Conservation (phyloP, 176 grass and related monocot genomes). For the Musa itinerans region DNA sequence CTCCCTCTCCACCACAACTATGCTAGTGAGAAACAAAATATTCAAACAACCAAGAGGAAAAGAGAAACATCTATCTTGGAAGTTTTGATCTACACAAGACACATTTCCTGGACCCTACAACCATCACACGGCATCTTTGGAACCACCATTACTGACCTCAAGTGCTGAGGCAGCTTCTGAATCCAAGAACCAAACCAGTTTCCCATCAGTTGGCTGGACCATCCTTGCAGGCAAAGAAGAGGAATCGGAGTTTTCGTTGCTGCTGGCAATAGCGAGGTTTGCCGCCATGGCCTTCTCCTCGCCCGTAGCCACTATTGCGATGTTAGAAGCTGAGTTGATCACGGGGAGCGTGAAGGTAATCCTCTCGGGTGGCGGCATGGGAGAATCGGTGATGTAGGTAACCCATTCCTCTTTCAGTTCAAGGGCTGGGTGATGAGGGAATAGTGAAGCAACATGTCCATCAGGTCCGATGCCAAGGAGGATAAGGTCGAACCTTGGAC, state of each 20-base stretch:
- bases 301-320: conserved; percentile 49
- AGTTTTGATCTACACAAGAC: not conserved
- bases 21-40: not conserved
- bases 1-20: not conserved
- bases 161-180: conserved; percentile 43
- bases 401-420: conserved; percentile 64
- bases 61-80: not conserved
- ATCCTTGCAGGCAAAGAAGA: conserved; percentile 38
- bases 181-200: conserved; percentile 81
- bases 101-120: not conserved
- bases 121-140: not conserved
- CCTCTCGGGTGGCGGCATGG: conserved; percentile 60
- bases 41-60: not conserved
- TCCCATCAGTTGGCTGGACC: conserved; percentile 59
- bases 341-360: conserved; percentile 89
- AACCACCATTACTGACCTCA: not conserved
- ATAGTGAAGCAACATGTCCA: conserved; percentile 77
- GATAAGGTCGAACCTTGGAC: conserved; percentile 76
- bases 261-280: conserved; percentile 26
- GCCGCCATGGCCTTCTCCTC: conserved; percentile 39
- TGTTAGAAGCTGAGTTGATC: conserved; percentile 84
- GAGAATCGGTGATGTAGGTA: conserved; percentile 76
- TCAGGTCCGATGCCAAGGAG: conserved; percentile 59
- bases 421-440: conserved; percentile 50
- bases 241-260: conserved; percentile 13